Base-by-base conservation (phyloP, 768 basidiomycete genomes). In the Leccinum ochraceum region DNA sequence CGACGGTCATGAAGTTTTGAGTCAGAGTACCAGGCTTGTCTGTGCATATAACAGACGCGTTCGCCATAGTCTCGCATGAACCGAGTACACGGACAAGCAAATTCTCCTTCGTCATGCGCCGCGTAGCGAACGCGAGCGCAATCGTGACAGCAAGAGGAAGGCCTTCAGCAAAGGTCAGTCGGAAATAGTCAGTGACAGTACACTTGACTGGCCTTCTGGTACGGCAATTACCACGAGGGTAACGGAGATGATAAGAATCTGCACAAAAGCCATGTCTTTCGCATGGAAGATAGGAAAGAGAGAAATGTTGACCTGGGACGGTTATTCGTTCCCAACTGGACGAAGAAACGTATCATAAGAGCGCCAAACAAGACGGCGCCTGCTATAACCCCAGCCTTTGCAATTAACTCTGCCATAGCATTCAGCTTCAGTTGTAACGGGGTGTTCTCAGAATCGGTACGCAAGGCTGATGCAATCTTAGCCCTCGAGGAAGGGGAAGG, bases 11-110 rank as follows among this genome's bases (percentile, higher is more conserved):
- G 66, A 78, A 78, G 77, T 98, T 98, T 71, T 93, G 89, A 0
- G 97, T 99, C 24, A 99, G 87, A 9, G 96, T 98, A 39, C 96
- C 96, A 2, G 95, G 96, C 78, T 96, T 95, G 81, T 95, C 94
- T 14, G 94, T 95, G 76, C 94, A 95, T 4, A 98, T 85, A 60
- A 98, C 95, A 22, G 91, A 95, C 5, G 96, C 92, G 67, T 98
- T 98, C 22, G 92, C 96, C 96, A 98, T 98, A 0, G 94, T 98
- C 77, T 99, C 97, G 75, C 96, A 98, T 13, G 95, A 95, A 7
- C 92, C 92, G 36, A 99, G 85, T 5, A 98, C 92, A 57, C 96
- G 94, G 32, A 98, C 97, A 48, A 99, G 86, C 0, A 98, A 81
- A 56, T 97, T 97, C 75, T 95, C 91, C 69, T 88, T 84, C 9